Conservation (phyloP, 192 early-diverging fungal genomes). For the Coemansia erecta region DNA sequence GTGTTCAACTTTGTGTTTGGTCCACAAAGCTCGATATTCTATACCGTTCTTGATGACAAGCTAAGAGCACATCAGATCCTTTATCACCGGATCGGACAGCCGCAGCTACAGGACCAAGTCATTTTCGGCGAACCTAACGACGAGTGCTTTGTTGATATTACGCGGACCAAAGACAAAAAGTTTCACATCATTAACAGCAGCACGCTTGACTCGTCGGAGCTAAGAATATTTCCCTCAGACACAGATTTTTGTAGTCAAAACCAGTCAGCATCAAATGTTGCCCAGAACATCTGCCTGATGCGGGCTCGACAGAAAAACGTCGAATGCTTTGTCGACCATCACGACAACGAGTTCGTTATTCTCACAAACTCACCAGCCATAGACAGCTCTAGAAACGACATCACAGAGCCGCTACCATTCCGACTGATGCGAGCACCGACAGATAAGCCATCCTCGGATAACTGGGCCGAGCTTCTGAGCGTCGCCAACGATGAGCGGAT, state of each 20-base stretch:
- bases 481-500: slow-evolving; percentile 63
- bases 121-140: slow-evolving; percentile 64
- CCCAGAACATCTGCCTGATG: slow-evolving; percentile 39
- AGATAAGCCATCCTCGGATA: slow-evolving; percentile 20
- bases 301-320: slow-evolving; percentile 57
- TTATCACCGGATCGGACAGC: slow-evolving; percentile 23
- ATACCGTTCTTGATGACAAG: slow-evolving; percentile 68
- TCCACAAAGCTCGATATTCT: slow-evolving; percentile 57
- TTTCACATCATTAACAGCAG: slow-evolving; percentile 70
- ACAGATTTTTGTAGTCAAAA: slow-evolving; percentile 13
- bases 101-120: slow-evolving; percentile 18
- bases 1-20: slow-evolving; percentile 70
- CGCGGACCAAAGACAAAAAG: slow-evolving; percentile 67
- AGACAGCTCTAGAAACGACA: slow-evolving; percentile 15
- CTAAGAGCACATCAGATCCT: slow-evolving; percentile 62
- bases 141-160: slow-evolving; percentile 74
- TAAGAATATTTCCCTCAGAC: slow-evolving; percentile 52
- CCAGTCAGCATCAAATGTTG: too few species aligned
- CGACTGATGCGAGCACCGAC: slow-evolving; percentile 58
- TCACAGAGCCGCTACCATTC: slow-evolving; percentile 55
- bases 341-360: slow-evolving; percentile 53
- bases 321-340: slow-evolving; percentile 78
- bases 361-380: slow-evolving; percentile 41
- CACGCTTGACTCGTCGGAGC: slow-evolving; percentile 69
- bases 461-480: slow-evolving; percentile 62